Base-by-base conservation (phyloP, 2,329 filamentous ascomycete species). In the Grosmannia clavigera region DNA sequence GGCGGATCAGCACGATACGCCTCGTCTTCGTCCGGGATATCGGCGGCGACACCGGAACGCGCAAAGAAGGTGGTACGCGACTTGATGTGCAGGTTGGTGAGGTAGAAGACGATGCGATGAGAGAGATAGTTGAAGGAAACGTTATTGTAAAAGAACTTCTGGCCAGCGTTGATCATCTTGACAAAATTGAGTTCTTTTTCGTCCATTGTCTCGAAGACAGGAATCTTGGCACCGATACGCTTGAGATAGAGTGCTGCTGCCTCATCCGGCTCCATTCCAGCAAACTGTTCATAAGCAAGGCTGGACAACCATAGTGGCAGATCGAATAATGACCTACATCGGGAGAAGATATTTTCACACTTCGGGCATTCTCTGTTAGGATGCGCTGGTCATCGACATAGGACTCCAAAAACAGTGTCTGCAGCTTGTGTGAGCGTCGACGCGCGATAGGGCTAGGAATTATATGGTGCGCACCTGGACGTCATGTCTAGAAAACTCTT, bases 131-230 rank as follows among this genome's bases (percentile, higher is more conserved):
- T 92, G 72, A 99, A 97, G 69, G 87, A 92, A 70, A 94, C 89
- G 66, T 97, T 96, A 76, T 99, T 99, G 73, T 97, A 92, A 67
- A 92, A 87, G 69, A 99, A 87, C 66, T 90, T 85, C 69, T 92
- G 85, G 53, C 94, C 94, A 9, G 94, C 94, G 67, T 99, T 99
- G 71, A 97, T 95, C 92, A 99, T 96, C 77, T 96, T 96, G 75
- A 99, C 92, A 75, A 92, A 99, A 71, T 97, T 96, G 64, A 99
- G 80, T 65, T 97, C 92, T 35, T 81, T 80, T 72, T 99, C 94
- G 67, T 92, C 82, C 91, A 99, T 97, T 1, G 90, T 95, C 75
- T 99, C 92, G 67, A 96, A 99, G 61, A 92, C 86, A 25, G 94
- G 94, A 62, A 99, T 99, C 66, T 94, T 90, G 67, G 89, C 86